phyloP scores from a whole-genome alignment of 164 flowering plant genomes.

The Houttuynia cordata region DNA sequence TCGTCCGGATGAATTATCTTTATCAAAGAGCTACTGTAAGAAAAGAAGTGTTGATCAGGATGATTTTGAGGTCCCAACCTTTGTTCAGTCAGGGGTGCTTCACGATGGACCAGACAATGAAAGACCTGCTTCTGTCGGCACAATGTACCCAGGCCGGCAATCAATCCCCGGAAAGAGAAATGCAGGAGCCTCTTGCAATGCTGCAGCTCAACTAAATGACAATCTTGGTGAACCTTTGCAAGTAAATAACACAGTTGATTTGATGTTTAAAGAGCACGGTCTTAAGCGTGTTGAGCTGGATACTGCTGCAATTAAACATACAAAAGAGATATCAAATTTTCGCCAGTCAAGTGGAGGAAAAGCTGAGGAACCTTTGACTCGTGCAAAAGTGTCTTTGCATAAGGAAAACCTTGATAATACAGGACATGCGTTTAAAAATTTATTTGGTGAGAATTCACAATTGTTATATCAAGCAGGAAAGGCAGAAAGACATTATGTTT shows the following conservation, averaged over 20 bases:
- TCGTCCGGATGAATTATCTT: conserved; percentile 7
- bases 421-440: conserved; percentile 10
- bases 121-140: conserved; percentile 14
- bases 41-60: conserved; percentile 42
- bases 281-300: conserved; percentile 3
- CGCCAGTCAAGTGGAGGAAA: conserved; percentile 16
- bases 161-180: background rate
- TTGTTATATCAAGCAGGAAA: conserved; percentile 15
- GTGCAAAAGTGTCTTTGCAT: conserved; percentile 12
- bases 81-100: conserved; percentile 17
- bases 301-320: conserved; percentile 8
- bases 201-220: conserved; percentile 12
- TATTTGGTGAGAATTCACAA: conserved; percentile 9
- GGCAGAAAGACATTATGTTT: conserved; percentile 12
- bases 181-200: conserved; percentile 1
- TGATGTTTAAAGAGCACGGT: conserved; percentile 10
- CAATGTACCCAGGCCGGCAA: conserved; percentile 8
- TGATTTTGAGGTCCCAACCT: conserved; percentile 64
- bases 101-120: conserved; percentile 11
- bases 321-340: conserved; percentile 11
- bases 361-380: conserved; percentile 13
- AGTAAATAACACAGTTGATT: conserved; percentile 9
- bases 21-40: conserved; percentile 7
- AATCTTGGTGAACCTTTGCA: conserved; percentile 17
- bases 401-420: conserved; percentile 7